phyloP scores from a whole-genome alignment of 2,329 filamentous ascomycete species.

The Taxawa tesnikishii region DNA sequence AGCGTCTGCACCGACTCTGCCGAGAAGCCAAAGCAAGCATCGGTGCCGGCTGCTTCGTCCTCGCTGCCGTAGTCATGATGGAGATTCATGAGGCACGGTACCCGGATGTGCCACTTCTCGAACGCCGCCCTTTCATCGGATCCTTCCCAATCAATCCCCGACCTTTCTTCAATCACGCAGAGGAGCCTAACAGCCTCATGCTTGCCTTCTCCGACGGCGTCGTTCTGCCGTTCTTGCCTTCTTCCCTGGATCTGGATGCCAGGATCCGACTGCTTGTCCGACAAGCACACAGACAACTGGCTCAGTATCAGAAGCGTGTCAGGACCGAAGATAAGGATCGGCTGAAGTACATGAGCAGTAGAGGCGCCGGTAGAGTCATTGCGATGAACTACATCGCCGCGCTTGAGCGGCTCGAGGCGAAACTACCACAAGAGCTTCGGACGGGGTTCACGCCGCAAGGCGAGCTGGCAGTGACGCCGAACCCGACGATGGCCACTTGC shows the following conservation, averaged over 20 bases:
- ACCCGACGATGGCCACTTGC: constrained; percentile 26
- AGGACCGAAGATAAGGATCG: constrained; percentile 11
- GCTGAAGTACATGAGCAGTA: constrained; percentile 17
- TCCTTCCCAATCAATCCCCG: constrained; percentile 36
- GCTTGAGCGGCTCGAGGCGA: constrained; percentile 24
- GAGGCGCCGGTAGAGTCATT: constrained; percentile 26
- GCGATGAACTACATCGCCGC: constrained; percentile 30
- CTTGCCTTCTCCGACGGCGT: constrained; percentile 35
- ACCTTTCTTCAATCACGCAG: constrained; percentile 25
- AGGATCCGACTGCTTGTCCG: constrained; percentile 26
- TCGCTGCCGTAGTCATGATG: constrained; percentile 35
- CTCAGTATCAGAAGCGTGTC: constrained; percentile 31
- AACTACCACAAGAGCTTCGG: constrained; percentile 19
- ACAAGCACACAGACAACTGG: constrained; percentile 29
- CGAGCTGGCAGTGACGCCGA: constrained; percentile 17
- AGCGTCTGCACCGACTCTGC: constrained; percentile 25
- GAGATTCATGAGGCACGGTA: constrained; percentile 24
- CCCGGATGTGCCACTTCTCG: constrained; percentile 14
- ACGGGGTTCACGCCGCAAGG: constrained; percentile 25
- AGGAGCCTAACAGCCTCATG: constrained; percentile 32
- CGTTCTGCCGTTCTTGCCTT: constrained; percentile 28
- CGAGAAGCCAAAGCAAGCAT: constrained; percentile 25
- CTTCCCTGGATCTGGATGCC: constrained; percentile 20
- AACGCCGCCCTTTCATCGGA: constrained; percentile 28
- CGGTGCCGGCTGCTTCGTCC: constrained; percentile 33